phyloP scores from a whole-genome alignment of 495 filamentous ascomycete species.

The Lepidopterella palustris region DNA sequence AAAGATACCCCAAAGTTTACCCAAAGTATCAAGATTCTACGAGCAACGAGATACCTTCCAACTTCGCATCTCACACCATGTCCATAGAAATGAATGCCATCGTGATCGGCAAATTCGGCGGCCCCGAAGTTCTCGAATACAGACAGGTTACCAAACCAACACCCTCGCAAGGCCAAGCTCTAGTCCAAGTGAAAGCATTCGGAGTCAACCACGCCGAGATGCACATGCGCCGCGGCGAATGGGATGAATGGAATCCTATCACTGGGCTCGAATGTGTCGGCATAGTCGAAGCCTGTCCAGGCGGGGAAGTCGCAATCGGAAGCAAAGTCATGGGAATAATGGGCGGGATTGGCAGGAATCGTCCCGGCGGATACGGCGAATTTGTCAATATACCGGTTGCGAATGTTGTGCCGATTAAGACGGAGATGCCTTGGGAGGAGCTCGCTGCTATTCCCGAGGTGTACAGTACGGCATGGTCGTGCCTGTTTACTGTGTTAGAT shows the following conservation, averaged over 20 bases:
- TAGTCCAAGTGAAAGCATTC: slow-evolving; percentile 42
- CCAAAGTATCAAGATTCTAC: too few relatives aligned
- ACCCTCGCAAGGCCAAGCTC: slow-evolving; percentile 32
- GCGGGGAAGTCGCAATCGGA: slow-evolving; percentile 35
- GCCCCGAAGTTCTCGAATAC: slow-evolving; percentile 35
- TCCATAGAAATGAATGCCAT: slow-evolving; percentile 39
- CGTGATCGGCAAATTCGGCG: slow-evolving; percentile 39
- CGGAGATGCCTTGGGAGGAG: slow-evolving; percentile 35
- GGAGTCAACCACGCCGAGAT: slow-evolving; percentile 48
- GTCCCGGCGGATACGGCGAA: slow-evolving; percentile 41
- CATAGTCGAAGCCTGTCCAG: slow-evolving; percentile 37
- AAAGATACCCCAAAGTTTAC: too few relatives aligned
- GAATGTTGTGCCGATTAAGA: slow-evolving; percentile 38
- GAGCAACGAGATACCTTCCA: too few relatives aligned
- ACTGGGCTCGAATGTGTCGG: slow-evolving; percentile 46
- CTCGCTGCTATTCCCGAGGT: slow-evolving; percentile 43
- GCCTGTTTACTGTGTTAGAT: slow-evolving; percentile 38
- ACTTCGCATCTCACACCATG: too few relatives aligned
- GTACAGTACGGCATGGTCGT: slow-evolving; percentile 44
- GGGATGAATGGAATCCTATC: slow-evolving; percentile 43
- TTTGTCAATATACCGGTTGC: slow-evolving; percentile 33
- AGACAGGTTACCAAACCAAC: slow-evolving; percentile 36
- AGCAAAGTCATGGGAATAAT: slow-evolving; percentile 40
- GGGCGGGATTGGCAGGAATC: slow-evolving; percentile 42
- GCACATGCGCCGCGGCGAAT: slow-evolving; percentile 49